Base-by-base conservation (phyloP, 1,284 basidiomycete species). In the Anthracocystis walkeri region DNA sequence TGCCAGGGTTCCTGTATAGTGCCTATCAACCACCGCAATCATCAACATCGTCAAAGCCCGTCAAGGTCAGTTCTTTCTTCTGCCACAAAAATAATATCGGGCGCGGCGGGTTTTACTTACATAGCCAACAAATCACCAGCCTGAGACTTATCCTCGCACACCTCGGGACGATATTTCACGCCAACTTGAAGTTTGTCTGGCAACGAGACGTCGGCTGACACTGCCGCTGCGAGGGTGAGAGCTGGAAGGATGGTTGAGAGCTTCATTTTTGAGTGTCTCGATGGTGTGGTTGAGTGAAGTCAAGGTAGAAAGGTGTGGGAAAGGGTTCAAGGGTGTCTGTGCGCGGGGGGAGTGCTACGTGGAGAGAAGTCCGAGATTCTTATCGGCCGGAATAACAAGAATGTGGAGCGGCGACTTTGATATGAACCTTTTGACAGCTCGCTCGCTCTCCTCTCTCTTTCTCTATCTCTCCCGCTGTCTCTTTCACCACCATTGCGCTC, bases 71-170 rank as follows among this genome's bases (percentile, higher is more conserved):
- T 27, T 14, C 16, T 31, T 27, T 27, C 16, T 16, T 7, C n/a
- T 27, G n/a, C n/a, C n/a, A n/a, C n/a, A n/a, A n/a, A n/a, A n/a
- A n/a, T n/a, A n/a, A n/a, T n/a, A n/a, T n/a, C n/a, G n/a, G n/a
- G n/a, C n/a, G n/a, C n/a, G n/a, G n/a, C n/a, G n/a, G n/a, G n/a
- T n/a, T n/a, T 29, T 20, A 42, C 41, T 18, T 56, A 79, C 73
- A 94, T 92, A 73, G 88, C 83, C 75, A 94, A 88, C 48, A 86
- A 80, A 83, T 93, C 92, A 0, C 91, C 92, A 44, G 88, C 89
- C 82, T 87, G 84, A 0, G 92, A 89, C 78, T 88, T 90, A 35
- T 86, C 75, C 2, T 87, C 60, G 83, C 93, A 94, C 46, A 88
- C 86, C 2, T 88, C 87, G 4, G 79, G 78, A 66, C 86, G 86